phyloP scores from a whole-genome alignment of 306 rosid genomes.

The Lithocarpus polystachyus region DNA sequence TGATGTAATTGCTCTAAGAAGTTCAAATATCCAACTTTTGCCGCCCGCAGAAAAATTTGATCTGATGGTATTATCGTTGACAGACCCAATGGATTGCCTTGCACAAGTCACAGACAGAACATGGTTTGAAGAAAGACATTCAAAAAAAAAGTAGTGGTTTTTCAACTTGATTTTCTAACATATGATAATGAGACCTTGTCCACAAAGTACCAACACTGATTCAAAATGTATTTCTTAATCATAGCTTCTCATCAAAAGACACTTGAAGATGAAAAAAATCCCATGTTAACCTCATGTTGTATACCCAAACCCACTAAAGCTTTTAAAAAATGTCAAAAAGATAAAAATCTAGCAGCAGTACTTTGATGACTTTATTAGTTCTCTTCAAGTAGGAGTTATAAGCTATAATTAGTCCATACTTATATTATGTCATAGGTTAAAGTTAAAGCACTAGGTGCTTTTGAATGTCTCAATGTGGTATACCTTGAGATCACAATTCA shows the following conservation, averaged over 20 bases:
- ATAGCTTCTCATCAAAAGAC: no score
- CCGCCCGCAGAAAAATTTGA: slow-evolving; percentile 17
- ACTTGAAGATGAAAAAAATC: background rate
- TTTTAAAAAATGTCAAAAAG: no score
- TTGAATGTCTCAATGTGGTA: background rate
- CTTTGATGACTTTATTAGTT: background rate
- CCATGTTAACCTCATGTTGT: background rate
- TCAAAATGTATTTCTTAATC: no score
- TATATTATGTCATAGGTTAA: no score
- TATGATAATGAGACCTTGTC: no score
- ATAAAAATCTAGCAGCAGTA: no score
- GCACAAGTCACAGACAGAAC: background rate
- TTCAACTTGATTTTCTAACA: no score
- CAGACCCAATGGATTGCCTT: background rate
- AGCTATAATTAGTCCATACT: background rate
- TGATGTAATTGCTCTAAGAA: no score
- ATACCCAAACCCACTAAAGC: background rate
- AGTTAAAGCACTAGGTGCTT: background rate
- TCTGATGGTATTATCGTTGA: background rate
- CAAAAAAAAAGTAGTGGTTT: no score
- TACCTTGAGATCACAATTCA: background rate
- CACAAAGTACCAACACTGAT: no score
- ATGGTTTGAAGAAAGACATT: background rate
- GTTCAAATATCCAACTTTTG: slow-evolving; percentile 1
- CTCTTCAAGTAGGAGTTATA: background rate